Evolutionary conservation across 2,329 filamentous ascomycete genomes (phyloP), one percentile per base, ranked within the genome.

Genomic region (Penicillium sp.): DNA sequence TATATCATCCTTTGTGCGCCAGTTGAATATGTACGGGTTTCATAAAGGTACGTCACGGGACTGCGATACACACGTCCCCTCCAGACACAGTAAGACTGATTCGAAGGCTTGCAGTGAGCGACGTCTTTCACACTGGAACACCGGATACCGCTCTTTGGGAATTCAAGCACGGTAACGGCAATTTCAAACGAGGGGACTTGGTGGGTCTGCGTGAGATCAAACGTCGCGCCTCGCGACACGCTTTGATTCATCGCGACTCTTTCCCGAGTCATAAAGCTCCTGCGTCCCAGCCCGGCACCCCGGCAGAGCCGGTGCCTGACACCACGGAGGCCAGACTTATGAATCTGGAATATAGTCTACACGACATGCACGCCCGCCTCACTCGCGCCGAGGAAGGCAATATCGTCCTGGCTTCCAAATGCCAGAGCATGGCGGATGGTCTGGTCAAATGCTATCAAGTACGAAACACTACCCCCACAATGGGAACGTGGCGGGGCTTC

Each of bases 1-100:
- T 65, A 95, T 97, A 52, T 97, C 93, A 9, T 97, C 93, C 1
- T 98, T 98, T 68, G 93, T 98, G 43, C 83, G 93, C 42, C 93
- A 98, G 72, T 74, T 98, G 43, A 98, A 98, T 67, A 98, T 98
- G 93, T 98, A 98, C 61, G 93, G 93, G 5, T 98, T 98, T 70
- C 93, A 98, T 68, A 98, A 98, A 86, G 90, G 90, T 94, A 70
- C 43, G 67, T 56, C 46, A 25, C 7, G 29, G 29, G 29, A 8
- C 26, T 40, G 13, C 42, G n/a, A 35, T 26, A 12, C 11, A 45
- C 34, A 18, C 18, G 18, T 18, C 18, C 18, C 6, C 42, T 40
- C 18, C 29, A 9, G 40, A 44, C 39, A 45, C 45, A 25, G 27
- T 11, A 35, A 24, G 8, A n/a, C 38, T 58, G 45, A 55, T 49